Evolutionary conservation across 768 basidiomycete species (phyloP).

Genomic region (Clathrus columnatus): DNA sequence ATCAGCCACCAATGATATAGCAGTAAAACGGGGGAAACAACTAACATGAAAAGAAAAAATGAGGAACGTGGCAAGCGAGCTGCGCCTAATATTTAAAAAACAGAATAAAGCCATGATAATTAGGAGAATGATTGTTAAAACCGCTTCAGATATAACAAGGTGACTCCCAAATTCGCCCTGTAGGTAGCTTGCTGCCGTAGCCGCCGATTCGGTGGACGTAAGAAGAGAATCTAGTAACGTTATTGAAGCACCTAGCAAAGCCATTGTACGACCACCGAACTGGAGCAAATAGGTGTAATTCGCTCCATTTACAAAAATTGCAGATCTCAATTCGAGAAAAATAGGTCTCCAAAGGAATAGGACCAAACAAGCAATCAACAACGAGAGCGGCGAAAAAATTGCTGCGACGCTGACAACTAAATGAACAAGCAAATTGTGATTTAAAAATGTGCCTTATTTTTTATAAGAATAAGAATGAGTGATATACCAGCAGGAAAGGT

Average conservation of each 20-base stretch:
- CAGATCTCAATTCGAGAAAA: conserved; percentile 63
- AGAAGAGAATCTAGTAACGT: conserved; percentile 65
- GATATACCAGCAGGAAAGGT: conserved; percentile 55
- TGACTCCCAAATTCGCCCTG: conserved; percentile 51
- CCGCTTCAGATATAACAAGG: conserved; percentile 44
- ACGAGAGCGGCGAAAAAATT: conserved; percentile 47
- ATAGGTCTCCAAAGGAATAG: conserved; percentile 68
- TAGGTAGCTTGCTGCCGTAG: conserved; percentile 61
- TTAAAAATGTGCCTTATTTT: conserved; percentile 45
- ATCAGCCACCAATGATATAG: too few relatives aligned
- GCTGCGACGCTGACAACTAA: neutral
- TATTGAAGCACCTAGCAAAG: conserved; percentile 51
- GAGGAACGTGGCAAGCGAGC: conserved; percentile 47
- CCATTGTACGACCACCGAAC: conserved; percentile 36
- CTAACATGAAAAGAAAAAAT: conserved; percentile 53
- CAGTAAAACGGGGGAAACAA: conserved; percentile 14
- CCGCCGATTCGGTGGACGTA: conserved; percentile 63
- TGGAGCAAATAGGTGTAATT: conserved; percentile 62
- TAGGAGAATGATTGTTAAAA: conserved; percentile 40
- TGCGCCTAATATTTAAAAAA: conserved; percentile 52
- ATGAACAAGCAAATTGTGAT: neutral
- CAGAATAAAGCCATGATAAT: conserved; percentile 45
- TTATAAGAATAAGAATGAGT: conserved; percentile 41
- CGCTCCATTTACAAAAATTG: conserved; percentile 60
- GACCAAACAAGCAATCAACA: conserved; percentile 52